phyloP scores from a whole-genome alignment of 768 basidiomycete genomes.

The Trametes coccinea region DNA sequence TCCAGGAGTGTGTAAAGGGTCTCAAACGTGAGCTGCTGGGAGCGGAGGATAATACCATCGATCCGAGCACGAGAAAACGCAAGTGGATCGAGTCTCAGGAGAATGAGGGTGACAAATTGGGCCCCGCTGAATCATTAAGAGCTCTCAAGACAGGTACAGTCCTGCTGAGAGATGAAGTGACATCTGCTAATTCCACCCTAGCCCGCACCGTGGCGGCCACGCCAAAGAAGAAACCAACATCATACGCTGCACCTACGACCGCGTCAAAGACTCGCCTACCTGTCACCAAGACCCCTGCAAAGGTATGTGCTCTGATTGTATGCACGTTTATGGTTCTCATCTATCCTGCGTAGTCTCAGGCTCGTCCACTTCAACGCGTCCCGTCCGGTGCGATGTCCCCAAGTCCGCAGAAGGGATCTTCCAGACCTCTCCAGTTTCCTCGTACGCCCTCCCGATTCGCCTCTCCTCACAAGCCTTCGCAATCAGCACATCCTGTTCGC shows the following conservation, averaged over 20 bases:
- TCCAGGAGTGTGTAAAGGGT: constrained; percentile 69
- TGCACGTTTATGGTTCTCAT: neutral
- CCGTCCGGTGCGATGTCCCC: constrained; percentile 33
- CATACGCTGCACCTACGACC: constrained; percentile 55
- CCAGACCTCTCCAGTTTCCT: constrained; percentile 30
- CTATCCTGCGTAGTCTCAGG: constrained; percentile 19
- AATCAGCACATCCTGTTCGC: constrained; percentile 32
- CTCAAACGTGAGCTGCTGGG: constrained; percentile 64
- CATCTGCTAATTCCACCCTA: constrained; percentile 24
- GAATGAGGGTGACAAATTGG: constrained; percentile 38
- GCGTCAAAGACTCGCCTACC: constrained; percentile 46
- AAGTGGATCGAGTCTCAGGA: constrained; percentile 73
- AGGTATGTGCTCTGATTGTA: constrained; percentile 22
- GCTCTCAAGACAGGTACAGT: constrained; percentile 61
- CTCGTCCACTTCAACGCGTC: constrained; percentile 31
- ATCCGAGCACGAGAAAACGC: constrained; percentile 68
- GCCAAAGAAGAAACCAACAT: constrained; percentile 49
- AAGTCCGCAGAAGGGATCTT: constrained; percentile 36
- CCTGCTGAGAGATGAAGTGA: neutral
- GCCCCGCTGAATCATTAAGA: constrained; percentile 41
- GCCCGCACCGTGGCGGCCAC: constrained; percentile 51
- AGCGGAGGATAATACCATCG: constrained; percentile 53
- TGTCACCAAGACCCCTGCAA: constrained; percentile 33
- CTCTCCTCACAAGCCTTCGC: constrained; percentile 47
- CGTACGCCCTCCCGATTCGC: constrained; percentile 40